These are phyloP conservation scores for Chaetomium tenue DNA, from an alignment of 495 filamentous ascomycete species.

Conservation along the genomic window DNA sequence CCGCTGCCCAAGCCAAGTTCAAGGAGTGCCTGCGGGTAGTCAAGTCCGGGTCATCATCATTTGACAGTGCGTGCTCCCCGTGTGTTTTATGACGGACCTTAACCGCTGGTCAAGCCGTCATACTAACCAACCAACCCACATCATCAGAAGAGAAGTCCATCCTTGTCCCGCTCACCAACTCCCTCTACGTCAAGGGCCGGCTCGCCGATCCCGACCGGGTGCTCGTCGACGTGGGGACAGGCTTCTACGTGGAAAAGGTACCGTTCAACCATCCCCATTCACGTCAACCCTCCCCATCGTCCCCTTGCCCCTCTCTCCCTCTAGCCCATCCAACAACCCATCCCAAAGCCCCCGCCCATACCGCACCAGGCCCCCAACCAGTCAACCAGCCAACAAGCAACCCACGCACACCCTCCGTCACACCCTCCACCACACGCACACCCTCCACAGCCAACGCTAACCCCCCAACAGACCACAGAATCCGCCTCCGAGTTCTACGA, in stretches of 20 bases:
- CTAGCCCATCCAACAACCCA: neutral
- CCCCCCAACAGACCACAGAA: slow-evolving; percentile 38
- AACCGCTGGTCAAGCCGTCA: too few species aligned
- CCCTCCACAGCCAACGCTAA: neutral
- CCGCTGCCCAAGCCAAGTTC: slow-evolving; percentile 86
- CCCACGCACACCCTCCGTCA: neutral
- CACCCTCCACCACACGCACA: neutral
- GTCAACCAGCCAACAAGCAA: neutral
- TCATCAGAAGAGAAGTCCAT: slow-evolving; percentile 58
- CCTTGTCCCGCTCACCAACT: slow-evolving; percentile 87
- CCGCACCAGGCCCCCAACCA: too few species aligned
- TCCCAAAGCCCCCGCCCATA: neutral
- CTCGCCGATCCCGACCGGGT: slow-evolving; percentile 76
- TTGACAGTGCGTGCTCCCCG: slow-evolving; percentile 36
- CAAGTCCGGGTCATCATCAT: slow-evolving; percentile 53
- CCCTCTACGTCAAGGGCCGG: slow-evolving; percentile 85
- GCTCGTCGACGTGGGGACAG: slow-evolving; percentile 92
- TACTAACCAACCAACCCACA: neutral
- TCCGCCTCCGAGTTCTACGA: slow-evolving; percentile 84
- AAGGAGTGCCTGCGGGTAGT: slow-evolving; percentile 79
- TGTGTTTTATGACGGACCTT: neutral
- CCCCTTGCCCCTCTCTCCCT: neutral
- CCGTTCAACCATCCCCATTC: neutral
- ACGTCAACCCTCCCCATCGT: neutral
- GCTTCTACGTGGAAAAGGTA: slow-evolving; percentile 95